Evolutionary conservation across 495 filamentous ascomycete genomes (phyloP).

Genomic region (Aspergillus nidulans): DNA sequence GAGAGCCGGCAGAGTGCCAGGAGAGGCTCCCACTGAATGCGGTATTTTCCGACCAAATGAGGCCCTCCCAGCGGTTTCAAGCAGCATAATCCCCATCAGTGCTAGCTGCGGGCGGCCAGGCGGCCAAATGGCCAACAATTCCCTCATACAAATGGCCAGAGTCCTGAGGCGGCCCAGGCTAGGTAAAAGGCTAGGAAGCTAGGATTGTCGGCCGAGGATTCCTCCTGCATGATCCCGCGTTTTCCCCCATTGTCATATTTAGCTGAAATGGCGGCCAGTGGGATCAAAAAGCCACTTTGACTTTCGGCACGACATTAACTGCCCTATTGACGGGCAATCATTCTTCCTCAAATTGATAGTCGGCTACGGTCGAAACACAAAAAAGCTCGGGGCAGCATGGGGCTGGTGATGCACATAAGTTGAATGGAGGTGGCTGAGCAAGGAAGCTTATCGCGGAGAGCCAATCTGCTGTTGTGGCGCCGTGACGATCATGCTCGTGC

Average conservation of each 20-base stretch:
- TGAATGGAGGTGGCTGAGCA: constrained; percentile 17
- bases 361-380: background rate
- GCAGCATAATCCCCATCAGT: constrained; percentile 16
- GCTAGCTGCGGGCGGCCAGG: constrained; percentile 16
- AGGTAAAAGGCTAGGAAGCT: no score
- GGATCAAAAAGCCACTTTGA: background rate
- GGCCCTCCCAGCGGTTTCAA: background rate
- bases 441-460: constrained; percentile 10
- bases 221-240: background rate
- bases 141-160: constrained; percentile 14
- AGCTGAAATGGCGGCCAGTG: no score
- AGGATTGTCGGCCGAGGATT: background rate
- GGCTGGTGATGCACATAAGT: constrained; percentile 3
- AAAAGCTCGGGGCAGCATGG: constrained; percentile 10
- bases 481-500: constrained; percentile 4
- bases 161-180: no score
- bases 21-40: background rate
- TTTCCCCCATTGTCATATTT: background rate
- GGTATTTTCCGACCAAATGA: constrained; percentile 8
- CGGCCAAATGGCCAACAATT: constrained; percentile 18
- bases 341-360: background rate
- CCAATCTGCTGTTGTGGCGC: constrained; percentile 14
- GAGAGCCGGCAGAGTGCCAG: background rate
- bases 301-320: background rate
- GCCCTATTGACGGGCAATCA: background rate